Conservation (phyloP, 1,284 basidiomycete genomes). For the Microbotryum saponariae region DNA sequence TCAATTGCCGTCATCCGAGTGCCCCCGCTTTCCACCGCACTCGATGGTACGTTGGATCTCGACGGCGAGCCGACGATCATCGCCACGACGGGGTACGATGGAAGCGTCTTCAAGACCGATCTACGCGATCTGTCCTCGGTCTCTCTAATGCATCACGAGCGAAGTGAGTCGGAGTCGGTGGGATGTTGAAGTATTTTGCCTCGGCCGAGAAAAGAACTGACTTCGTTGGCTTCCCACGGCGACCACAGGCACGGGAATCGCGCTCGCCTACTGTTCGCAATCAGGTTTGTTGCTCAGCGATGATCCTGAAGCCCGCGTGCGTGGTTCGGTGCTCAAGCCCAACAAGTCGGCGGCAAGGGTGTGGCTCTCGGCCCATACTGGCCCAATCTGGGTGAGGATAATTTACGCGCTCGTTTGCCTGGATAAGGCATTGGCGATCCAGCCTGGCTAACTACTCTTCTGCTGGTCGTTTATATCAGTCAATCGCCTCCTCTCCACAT, state of each 20-base stretch:
- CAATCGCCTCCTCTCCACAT: slow-evolving; percentile 65
- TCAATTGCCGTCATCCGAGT: slow-evolving; percentile 61
- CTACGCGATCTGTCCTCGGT: slow-evolving; percentile 51
- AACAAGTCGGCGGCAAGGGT: slow-evolving; percentile 11
- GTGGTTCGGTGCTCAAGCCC: slow-evolving; percentile 15
- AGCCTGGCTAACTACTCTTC: slow-evolving; percentile 1
- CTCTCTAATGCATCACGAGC: slow-evolving; percentile 61
- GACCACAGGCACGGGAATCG: slow-evolving; percentile 9
- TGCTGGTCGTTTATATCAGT: slow-evolving; percentile 45
- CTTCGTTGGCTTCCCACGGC: no score
- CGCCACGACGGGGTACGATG: slow-evolving; percentile 67
- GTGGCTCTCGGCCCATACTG: slow-evolving; percentile 41
- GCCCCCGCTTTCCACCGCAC: slow-evolving; percentile 52
- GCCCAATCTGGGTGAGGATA: slow-evolving; percentile 65
- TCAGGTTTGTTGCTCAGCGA: slow-evolving; percentile 16
- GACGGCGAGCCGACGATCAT: slow-evolving; percentile 61
- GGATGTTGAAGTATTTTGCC: not conserved
- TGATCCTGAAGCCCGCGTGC: slow-evolving; percentile 28
- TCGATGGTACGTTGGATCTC: slow-evolving; percentile 40
- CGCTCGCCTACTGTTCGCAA: slow-evolving; percentile 16
- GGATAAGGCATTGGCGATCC: not conserved
- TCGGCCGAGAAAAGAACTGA: not conserved
- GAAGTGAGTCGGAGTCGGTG: slow-evolving; percentile 43
- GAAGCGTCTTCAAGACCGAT: slow-evolving; percentile 62
- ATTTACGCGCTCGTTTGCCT: not conserved